Evolutionary conservation across 176 grass and related monocot species (phyloP).

Genomic region (Hsuehochloa calcarea): DNA sequence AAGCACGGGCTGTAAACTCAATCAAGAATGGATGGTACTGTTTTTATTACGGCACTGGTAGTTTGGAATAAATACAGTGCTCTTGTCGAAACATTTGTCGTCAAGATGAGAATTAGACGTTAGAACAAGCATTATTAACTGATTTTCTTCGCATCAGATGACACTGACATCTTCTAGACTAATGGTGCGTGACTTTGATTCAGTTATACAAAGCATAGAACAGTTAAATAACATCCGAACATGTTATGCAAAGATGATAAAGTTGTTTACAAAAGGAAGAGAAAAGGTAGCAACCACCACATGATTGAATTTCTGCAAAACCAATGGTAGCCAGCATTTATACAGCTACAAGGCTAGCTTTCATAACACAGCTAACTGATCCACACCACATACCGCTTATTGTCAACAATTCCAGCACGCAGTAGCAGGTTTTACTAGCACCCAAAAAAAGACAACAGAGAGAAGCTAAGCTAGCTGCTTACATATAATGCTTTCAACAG

Average conservation of each 20-base stretch:
- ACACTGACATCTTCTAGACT: neutral
- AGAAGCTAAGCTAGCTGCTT: neutral
- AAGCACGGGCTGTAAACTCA: constrained; percentile 7
- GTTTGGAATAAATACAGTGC: neutral
- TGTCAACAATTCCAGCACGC: neutral
- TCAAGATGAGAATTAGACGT: neutral
- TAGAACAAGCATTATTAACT: neutral
- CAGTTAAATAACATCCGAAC: neutral
- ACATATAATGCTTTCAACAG: neutral
- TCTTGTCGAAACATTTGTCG: neutral
- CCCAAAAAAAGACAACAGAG: neutral
- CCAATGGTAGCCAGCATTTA: neutral
- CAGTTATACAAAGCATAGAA: constrained; percentile 13
- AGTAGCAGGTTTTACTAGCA: neutral
- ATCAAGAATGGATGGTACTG: neutral
- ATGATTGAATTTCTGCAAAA: neutral
- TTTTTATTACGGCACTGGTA: neutral
- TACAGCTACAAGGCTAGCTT: neutral
- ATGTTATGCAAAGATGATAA: neutral
- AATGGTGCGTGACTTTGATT: neutral
- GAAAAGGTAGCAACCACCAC: neutral
- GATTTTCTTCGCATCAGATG: neutral
- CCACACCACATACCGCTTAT: neutral
- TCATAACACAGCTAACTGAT: neutral
- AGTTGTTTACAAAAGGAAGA: neutral